Conservation (phyloP, 257 asterid genomes). For the Solanum neorickii region DNA sequence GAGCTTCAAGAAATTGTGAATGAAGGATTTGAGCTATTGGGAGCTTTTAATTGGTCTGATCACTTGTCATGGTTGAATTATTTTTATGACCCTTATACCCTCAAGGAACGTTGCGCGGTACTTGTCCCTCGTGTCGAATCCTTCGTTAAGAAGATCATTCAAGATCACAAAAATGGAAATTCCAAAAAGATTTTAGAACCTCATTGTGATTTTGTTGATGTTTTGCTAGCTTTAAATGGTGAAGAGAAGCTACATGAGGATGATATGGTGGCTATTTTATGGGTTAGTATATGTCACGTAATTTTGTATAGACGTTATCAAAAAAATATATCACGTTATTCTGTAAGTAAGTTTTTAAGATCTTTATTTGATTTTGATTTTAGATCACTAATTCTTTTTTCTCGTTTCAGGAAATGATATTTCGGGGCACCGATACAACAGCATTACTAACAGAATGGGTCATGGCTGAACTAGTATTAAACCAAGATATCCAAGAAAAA, state of each 20-base stretch:
- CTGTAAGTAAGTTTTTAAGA: no score
- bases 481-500: constrained; percentile 24
- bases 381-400: neutral
- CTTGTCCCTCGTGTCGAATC: constrained; percentile 30
- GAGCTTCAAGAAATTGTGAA: constrained; percentile 33
- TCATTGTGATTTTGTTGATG: constrained; percentile 48
- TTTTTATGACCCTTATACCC: constrained; percentile 31
- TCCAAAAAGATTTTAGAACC: neutral
- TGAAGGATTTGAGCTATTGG: constrained; percentile 52
- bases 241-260: constrained; percentile 65
- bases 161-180: constrained; percentile 12
- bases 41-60: constrained; percentile 51
- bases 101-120: constrained; percentile 22
- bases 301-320: neutral
- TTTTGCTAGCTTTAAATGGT: constrained; percentile 53
- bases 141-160: constrained; percentile 26
- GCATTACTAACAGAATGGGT: constrained; percentile 47
- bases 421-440: constrained; percentile 47
- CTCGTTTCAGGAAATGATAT: constrained; percentile 35
- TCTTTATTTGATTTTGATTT: neutral
- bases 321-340: neutral
- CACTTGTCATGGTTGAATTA: constrained; percentile 45
- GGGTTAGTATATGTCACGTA: constrained; percentile 27
- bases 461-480: constrained; percentile 35
- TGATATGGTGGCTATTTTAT: constrained; percentile 71